phyloP scores from a whole-genome alignment of 2,329 filamentous ascomycete species.

The Neodidymelliopsis sp. region DNA sequence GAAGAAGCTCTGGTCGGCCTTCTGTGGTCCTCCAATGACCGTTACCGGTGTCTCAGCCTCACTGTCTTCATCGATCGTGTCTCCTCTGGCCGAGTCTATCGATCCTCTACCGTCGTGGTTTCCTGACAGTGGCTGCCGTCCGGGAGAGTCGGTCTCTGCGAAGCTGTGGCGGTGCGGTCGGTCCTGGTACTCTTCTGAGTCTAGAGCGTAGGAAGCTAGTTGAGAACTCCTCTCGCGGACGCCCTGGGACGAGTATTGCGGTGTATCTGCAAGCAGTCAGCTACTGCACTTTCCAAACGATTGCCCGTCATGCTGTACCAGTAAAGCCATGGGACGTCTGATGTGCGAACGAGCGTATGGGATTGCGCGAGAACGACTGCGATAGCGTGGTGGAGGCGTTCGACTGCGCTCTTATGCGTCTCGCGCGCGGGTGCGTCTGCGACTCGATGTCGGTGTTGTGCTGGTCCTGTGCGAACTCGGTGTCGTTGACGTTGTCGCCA shows the following conservation, averaged over 20 bases:
- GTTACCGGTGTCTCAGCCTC: slow-evolving; percentile 63
- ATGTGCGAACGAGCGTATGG: slow-evolving; percentile 75
- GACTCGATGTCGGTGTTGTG: slow-evolving; percentile 33
- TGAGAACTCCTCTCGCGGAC: slow-evolving; percentile 89
- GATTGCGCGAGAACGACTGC: slow-evolving; percentile 58
- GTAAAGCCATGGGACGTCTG: slow-evolving; percentile 67
- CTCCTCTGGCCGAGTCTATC: slow-evolving; percentile 48
- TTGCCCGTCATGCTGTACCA: slow-evolving; percentile 53
- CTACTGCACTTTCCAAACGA: not conserved
- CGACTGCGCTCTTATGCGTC: slow-evolving; percentile 38
- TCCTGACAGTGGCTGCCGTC: slow-evolving; percentile 26
- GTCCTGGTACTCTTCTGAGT: slow-evolving; percentile 43
- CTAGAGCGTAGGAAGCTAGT: slow-evolving; percentile 80
- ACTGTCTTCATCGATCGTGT: slow-evolving; percentile 68
- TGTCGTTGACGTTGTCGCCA: slow-evolving; percentile 38
- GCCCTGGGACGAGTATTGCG: slow-evolving; percentile 75
- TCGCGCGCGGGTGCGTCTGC: slow-evolving; percentile 33
- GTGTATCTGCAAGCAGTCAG: slow-evolving; percentile 64
- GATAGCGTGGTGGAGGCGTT: slow-evolving; percentile 33
- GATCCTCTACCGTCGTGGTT: slow-evolving; percentile 36
- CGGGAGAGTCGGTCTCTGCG: slow-evolving; percentile 30
- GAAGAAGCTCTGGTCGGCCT: slow-evolving; percentile 31
- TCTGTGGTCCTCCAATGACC: slow-evolving; percentile 30
- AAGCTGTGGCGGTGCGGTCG: slow-evolving; percentile 34
- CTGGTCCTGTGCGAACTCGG: slow-evolving; percentile 35